Conservation (phyloP, 768 basidiomycete genomes). For the Filobasidium floriforme region DNA sequence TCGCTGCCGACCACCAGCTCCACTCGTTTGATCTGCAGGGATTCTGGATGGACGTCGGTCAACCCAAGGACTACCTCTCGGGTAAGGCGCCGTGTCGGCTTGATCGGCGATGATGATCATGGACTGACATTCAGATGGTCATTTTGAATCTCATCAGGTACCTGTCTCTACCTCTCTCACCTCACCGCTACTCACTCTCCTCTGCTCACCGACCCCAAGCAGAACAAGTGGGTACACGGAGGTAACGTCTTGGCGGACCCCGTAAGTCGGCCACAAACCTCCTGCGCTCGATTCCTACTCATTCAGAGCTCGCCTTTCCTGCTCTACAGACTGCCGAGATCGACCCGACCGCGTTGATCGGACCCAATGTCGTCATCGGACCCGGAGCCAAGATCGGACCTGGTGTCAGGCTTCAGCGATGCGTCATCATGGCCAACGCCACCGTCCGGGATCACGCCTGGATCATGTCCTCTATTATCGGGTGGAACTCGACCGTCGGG, state of each 20-base stretch:
- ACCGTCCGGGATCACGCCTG: constrained; percentile 49
- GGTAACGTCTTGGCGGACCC: constrained; percentile 51
- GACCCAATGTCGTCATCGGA: constrained; percentile 50
- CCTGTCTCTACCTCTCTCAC: constrained; percentile 50
- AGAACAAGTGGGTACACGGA: constrained; percentile 48
- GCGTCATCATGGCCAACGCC: constrained; percentile 49
- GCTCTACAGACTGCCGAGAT: constrained; percentile 25
- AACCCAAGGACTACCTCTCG: constrained; percentile 48
- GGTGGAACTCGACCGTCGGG: constrained; percentile 47
- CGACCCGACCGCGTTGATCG: constrained; percentile 45
- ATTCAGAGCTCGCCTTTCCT: not conserved
- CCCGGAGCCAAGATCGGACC: constrained; percentile 48
- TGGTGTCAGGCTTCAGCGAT: constrained; percentile 49
- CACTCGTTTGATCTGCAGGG: constrained; percentile 50
- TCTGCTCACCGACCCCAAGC: constrained; percentile 45
- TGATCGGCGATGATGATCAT: no score
- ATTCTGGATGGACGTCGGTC: constrained; percentile 52
- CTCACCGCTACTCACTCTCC: constrained; percentile 45
- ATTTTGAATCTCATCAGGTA: no score
- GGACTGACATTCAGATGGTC: not conserved
- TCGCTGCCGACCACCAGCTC: constrained; percentile 48
- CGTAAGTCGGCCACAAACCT: constrained; percentile 25
- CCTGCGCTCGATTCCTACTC: not conserved
- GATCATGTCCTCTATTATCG: constrained; percentile 49
- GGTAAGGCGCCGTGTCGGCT: constrained; percentile 20